These are phyloP conservation scores for Yamadazyma ubonensis DNA, from an alignment of 805 yeast species.

Conservation along the genomic window DNA sequence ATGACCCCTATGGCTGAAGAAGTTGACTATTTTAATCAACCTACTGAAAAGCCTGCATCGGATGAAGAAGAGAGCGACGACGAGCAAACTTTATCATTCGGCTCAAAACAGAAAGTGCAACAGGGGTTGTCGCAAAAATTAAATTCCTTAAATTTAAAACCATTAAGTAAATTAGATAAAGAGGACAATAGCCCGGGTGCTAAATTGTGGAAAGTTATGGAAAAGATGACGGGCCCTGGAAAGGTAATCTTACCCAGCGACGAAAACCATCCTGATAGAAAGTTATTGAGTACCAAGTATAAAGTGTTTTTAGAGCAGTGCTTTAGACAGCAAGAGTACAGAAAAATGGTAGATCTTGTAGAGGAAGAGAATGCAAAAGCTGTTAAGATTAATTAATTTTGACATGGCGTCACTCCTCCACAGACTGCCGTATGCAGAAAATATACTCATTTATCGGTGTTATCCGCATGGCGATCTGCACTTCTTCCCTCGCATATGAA, in stretches of 20 bases:
- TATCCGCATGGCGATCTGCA: not conserved
- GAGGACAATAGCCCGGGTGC: constrained; percentile 46
- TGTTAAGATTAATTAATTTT: not conserved
- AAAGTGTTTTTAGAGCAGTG: constrained; percentile 87
- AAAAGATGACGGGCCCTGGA: constrained; percentile 79
- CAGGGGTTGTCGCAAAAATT: constrained; percentile 50
- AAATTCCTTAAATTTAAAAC: constrained; percentile 35
- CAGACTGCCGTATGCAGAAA: not conserved
- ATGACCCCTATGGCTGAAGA: constrained; percentile 42
- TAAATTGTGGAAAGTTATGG: constrained; percentile 85
- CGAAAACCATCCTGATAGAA: constrained; percentile 59
- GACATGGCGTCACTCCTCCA: not conserved
- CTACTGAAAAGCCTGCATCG: constrained; percentile 14
- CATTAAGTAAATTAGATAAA: constrained; percentile 33
- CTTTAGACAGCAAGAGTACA: constrained; percentile 71
- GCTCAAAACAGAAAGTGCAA: constrained; percentile 55
- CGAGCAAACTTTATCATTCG: constrained; percentile 58
- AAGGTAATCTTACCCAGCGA: constrained; percentile 69
- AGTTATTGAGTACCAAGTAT: constrained; percentile 75
- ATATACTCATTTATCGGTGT: not conserved
- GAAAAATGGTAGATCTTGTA: constrained; percentile 61
- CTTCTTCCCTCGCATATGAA: not conserved
- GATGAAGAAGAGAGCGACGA: constrained; percentile 39
- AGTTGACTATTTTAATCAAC: constrained; percentile 42
- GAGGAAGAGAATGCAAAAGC: constrained; percentile 24